These are phyloP conservation scores for Somion occarium DNA, from an alignment of 1,284 basidiomycete genomes.

Conservation along the genomic window DNA sequence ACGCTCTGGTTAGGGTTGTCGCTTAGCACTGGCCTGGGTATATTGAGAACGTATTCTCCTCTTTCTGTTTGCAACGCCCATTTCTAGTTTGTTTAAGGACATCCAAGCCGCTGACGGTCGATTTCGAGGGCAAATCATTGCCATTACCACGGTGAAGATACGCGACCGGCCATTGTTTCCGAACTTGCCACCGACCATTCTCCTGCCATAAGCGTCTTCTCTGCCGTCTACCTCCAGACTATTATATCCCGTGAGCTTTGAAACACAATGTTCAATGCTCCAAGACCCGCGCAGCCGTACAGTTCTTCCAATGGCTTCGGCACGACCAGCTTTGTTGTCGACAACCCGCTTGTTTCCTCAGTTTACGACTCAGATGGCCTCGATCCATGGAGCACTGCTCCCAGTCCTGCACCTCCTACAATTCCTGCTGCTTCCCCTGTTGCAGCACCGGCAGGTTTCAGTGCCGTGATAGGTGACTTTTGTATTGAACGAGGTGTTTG, in stretches of 20 bases:
- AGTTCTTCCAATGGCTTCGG: constrained; percentile 48
- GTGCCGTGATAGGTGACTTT: constrained; percentile 60
- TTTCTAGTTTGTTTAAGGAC: no score
- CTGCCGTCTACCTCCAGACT: not conserved
- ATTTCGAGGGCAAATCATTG: no score
- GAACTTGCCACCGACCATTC: not conserved
- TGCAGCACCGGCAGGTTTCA: constrained; percentile 51
- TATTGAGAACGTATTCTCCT: no score
- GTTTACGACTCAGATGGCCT: constrained; percentile 69
- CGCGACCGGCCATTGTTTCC: not conserved
- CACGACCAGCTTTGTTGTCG: constrained; percentile 57
- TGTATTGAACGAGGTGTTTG: not conserved
- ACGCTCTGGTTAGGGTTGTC: no score
- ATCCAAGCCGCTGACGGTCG: no score
- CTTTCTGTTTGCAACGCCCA: no score
- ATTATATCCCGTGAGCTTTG: no score
- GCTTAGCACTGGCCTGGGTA: no score
- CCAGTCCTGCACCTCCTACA: constrained; percentile 70
- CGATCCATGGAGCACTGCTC: constrained; percentile 84
- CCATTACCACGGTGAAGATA: not conserved
- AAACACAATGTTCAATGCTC: constrained; percentile 69
- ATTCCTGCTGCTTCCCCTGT: constrained; percentile 31
- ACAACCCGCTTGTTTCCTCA: constrained; percentile 71
- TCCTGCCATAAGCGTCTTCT: not conserved
- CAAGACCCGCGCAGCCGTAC: constrained; percentile 65